A percentile compares a stretch with the other conserved stretches of the same genome.
phyloP scores from a whole-genome alignment of 805 yeast species.

The Wickerhamia fluorescens region DNA sequence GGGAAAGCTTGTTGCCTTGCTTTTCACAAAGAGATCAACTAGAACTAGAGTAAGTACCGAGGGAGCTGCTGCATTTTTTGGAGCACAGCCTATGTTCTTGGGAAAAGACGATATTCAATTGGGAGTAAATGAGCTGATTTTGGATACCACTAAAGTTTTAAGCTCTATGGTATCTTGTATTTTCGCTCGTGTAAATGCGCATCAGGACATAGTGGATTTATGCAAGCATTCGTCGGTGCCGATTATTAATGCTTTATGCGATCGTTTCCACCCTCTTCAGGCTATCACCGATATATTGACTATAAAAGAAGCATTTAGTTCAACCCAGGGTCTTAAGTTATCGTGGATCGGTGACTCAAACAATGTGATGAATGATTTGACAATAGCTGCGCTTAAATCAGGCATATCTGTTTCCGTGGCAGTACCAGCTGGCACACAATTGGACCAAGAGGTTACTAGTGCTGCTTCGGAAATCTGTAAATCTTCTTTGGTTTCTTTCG shows the following conservation, averaged over 20 bases:
- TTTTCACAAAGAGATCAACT: conserved; percentile 89
- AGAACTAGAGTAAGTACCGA: conserved; percentile 92
- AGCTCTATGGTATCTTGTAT: conserved; percentile 96
- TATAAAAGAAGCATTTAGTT: conserved; percentile 68
- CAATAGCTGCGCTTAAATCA: conserved; percentile 75
- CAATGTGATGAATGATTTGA: conserved; percentile 89
- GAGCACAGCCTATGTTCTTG: conserved; percentile 93
- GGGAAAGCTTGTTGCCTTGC: conserved; percentile 77
- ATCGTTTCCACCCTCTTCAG: conserved; percentile 88
- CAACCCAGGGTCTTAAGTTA: conserved; percentile 56
- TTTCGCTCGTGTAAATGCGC: conserved; percentile 90
- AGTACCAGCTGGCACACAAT: conserved; percentile 70
- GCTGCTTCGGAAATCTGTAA: conserved; percentile 49
- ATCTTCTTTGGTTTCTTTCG: conserved; percentile 41
- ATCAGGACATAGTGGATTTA: conserved; percentile 72
- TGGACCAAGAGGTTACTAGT: conserved; percentile 47
- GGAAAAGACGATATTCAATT: conserved; percentile 96
- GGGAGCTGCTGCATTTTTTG: conserved; percentile 89
- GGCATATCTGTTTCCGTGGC: conserved; percentile 82
- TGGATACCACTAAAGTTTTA: conserved; percentile 82
- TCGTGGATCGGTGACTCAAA: conserved; percentile 98
- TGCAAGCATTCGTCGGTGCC: conserved; percentile 81
- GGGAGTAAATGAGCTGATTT: conserved; percentile 88
- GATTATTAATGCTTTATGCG: conserved; percentile 89
- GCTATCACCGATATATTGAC: conserved; percentile 89